Conservation (phyloP, 495 filamentous ascomycete species). For the Staphylotrichum tortipilum region DNA sequence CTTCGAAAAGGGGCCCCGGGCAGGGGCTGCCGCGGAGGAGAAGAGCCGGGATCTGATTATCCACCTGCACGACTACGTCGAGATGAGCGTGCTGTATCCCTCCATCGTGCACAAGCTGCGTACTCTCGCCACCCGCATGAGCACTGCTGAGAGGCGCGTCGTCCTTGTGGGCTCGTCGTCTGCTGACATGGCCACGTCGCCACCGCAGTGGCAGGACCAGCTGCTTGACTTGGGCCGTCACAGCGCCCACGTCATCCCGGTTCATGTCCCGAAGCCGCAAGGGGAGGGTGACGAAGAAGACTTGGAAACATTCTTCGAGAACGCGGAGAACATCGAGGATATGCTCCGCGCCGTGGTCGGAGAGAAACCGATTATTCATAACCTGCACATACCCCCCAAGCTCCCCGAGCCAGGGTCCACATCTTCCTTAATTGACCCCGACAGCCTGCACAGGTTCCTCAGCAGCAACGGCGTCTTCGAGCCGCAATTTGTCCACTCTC, state of each 20-base stretch:
- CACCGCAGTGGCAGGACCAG: constrained; percentile 24
- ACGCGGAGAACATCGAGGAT: constrained; percentile 32
- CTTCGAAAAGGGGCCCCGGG: background rate
- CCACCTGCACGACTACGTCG: constrained; percentile 71
- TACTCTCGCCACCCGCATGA: constrained; percentile 58
- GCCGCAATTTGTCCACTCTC: constrained; percentile 26
- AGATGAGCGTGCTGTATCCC: constrained; percentile 54
- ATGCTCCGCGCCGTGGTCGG: constrained; percentile 28
- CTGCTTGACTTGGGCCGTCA: constrained; percentile 26
- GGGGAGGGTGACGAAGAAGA: constrained; percentile 9
- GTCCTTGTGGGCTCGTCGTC: constrained; percentile 65
- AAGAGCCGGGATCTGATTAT: constrained; percentile 56
- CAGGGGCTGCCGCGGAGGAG: too few species aligned
- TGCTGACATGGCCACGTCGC: constrained; percentile 24
- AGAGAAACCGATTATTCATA: too few species aligned
- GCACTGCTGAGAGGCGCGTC: constrained; percentile 59
- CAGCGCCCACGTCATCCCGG: constrained; percentile 23
- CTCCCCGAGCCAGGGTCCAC: too few species aligned
- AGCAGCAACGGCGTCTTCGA: constrained; percentile 18
- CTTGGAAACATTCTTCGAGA: constrained; percentile 29
- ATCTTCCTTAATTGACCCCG: too few species aligned
- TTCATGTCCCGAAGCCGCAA: constrained; percentile 13
- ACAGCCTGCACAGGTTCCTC: background rate
- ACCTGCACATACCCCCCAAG: too few species aligned
- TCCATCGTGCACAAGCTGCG: constrained; percentile 59